phyloP scores from a whole-genome alignment of 2,329 filamentous ascomycete genomes.

The Cladophialophora yegresii region DNA sequence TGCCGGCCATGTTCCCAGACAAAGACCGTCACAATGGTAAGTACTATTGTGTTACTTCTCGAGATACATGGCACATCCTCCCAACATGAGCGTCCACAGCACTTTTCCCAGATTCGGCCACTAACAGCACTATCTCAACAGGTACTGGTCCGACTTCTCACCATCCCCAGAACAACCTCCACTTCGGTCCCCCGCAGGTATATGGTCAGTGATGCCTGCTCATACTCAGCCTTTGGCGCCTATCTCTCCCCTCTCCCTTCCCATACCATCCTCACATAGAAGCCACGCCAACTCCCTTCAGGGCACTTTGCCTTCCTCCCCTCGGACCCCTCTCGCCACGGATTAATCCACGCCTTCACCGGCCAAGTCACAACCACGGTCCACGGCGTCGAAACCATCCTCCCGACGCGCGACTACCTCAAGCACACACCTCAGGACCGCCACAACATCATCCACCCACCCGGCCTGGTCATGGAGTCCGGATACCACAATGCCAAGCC shows the following conservation, averaged over 20 bases:
- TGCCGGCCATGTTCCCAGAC: not conserved
- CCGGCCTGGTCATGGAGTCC: constrained; percentile 1
- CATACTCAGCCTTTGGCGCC: not conserved
- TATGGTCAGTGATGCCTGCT: not conserved
- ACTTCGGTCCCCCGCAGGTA: not conserved
- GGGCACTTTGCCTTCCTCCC: not conserved
- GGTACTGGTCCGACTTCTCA: constrained; percentile 3
- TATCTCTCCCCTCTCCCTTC: not conserved
- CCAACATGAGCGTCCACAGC: not conserved
- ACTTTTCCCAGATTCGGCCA: not conserved
- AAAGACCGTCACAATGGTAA: not conserved
- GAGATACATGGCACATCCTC: not conserved
- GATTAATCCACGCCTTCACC: constrained; percentile 13
- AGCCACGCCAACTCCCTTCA: not conserved
- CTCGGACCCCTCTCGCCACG: not conserved
- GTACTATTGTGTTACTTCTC: not conserved
- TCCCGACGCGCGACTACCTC: constrained; percentile 19
- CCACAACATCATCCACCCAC: constrained; percentile 14
- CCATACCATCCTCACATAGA: not conserved
- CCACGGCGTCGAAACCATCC: constrained; percentile 23
- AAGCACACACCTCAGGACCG: constrained; percentile 13
- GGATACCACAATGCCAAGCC: constrained; percentile 5
- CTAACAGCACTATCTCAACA: constrained; percentile 16
- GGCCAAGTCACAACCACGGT: constrained; percentile 16
- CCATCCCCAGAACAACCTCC: not conserved